Evolutionary conservation across 1,284 basidiomycete genomes (phyloP), one percentile per base, ranked within the genome.

Genomic region (Heliocybe sulcata): DNA sequence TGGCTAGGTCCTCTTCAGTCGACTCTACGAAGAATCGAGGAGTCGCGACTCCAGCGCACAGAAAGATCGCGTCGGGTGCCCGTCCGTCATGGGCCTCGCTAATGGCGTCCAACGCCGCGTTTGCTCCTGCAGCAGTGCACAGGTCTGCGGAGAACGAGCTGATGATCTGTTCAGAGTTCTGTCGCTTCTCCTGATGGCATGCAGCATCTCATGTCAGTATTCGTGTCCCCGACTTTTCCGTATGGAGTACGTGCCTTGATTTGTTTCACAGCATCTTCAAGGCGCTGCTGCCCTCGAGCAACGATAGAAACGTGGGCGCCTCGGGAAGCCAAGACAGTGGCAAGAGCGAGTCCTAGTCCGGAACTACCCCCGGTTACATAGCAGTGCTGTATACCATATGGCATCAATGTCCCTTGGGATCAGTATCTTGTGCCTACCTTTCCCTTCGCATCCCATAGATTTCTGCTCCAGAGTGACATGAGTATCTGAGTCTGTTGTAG

Each of bases 281-380:
- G 73, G 58, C 82, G 85, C 47, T 72, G 69, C 59, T 82, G 73
- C 60, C 85, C 80, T 25, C 91, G 76, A 45, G 91, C 90, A 31
- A 93, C 86, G 57, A 95, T 88, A 1, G 87, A 88, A 2, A 95
- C 85, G 65, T 91, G 75, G 1, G 91, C 90, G 1, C 92, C 92
- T 54, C 77, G 75, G 59, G 76, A 70, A n/a, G 84, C 80, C 11
- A 94, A 77, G 38, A 85, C 73, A 38, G 80, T 74, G 0, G 91
- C 88, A 0, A 94, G 72, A 0, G 83, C 77, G 12, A 91, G 77
- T 8, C 93, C 92, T 1, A 93, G 78, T 1, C 92, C 92, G 22
- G 84, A 77, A 9, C 85, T 90, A 1, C 90, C 92, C 23, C 92
- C 93, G 14, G 91, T 90, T 53, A 94, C 73, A 65, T 87, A 90